These are phyloP conservation scores for Xylaria palmicola DNA, from an alignment of 495 filamentous ascomycete genomes.

Conservation along the genomic window DNA sequence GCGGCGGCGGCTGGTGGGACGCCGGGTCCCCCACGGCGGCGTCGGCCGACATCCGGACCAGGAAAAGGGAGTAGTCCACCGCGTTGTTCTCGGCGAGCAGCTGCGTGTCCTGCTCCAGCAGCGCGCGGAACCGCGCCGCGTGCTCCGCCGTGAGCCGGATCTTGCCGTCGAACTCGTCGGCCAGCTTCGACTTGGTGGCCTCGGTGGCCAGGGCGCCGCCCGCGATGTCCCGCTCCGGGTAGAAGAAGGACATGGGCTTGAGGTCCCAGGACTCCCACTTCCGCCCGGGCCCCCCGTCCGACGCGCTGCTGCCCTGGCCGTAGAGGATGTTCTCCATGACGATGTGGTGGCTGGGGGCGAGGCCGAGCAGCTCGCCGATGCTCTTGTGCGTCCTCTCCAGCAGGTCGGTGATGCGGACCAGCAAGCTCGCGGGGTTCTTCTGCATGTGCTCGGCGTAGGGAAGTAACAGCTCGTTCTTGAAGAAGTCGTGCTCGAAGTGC, in stretches of 20 bases:
- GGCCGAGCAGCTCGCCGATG: conserved; percentile 53
- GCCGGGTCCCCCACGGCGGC: conserved; percentile 16
- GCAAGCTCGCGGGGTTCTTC: conserved; percentile 52
- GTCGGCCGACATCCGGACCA: conserved; percentile 54
- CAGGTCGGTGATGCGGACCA: conserved; percentile 69
- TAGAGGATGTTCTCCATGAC: conserved; percentile 72
- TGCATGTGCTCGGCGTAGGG: conserved; percentile 63
- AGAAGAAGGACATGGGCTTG: conserved; percentile 70
- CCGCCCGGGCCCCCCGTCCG: conserved; percentile 34
- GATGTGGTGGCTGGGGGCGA: conserved; percentile 64
- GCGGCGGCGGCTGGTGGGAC: conserved; percentile 24
- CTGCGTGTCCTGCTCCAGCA: conserved; percentile 57
- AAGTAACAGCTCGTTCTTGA: conserved; percentile 58
- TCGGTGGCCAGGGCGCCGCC: conserved; percentile 58
- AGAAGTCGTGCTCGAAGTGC: conserved; percentile 66
- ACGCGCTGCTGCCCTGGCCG: conserved; percentile 45
- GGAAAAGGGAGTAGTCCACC: conserved; percentile 69
- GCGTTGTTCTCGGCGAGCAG: conserved; percentile 59
- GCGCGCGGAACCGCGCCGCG: conserved; percentile 49
- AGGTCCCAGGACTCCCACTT: conserved; percentile 70
- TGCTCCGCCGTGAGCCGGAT: conserved; percentile 51
- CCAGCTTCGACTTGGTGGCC: conserved; percentile 56
- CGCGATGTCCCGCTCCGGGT: conserved; percentile 65
- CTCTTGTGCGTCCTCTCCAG: conserved; percentile 52
- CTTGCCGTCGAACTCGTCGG: conserved; percentile 65